Evolutionary conservation across 768 basidiomycete genomes (phyloP), one percentile per base, ranked within the genome.

Genomic region (Auriscalpium microsporum): DNA sequence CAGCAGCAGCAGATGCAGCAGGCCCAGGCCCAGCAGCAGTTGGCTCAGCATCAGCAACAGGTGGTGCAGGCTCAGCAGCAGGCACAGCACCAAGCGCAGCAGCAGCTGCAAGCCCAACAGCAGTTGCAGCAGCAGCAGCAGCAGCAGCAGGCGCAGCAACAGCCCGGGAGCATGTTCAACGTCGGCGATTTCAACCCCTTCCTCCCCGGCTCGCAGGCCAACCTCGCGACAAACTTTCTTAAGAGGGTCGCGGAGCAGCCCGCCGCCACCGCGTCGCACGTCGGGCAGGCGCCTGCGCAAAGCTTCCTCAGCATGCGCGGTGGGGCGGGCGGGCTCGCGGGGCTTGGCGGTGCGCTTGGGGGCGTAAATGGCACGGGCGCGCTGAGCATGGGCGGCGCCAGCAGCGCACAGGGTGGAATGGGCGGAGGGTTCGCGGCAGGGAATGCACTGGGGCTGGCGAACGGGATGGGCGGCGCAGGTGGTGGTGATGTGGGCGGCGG

Each of bases 111-210:
- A 10, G 34, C 52, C 4, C 59, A 60, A 28, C 48, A 40, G 9
- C 49, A 40, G 14, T 13, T 19, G 10, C 56, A 58, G 8, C 37
- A 49, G 8, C 49, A 50, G 3, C 37, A 49, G 8, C 49, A 50
- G 3, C 49, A 50, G 35, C 49, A 50, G n/a, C 50, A 36, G 19
- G 28, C 28, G 10, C 48, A 40, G 10, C 49, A 40, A 17, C 16
- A n/a, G 11, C 51, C 54, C 8, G 34, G 49, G 50, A 52, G 40
- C 44, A 60, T 54, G 21, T 49, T 56, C 33, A 48, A 21, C n/a
- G 50, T 51, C n/a, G 57, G 51, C 4, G 59, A 61, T 47, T 50
- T 61, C 36, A 61, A 61, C 34, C 59, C 59, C 0, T 61, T 61
- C 49, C 47, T 61, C 4, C 59, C 59, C 10, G 57, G 57, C 14